Evolutionary conservation across 257 asterid genomes (phyloP).

Genomic region (Solanum tarijense): DNA sequence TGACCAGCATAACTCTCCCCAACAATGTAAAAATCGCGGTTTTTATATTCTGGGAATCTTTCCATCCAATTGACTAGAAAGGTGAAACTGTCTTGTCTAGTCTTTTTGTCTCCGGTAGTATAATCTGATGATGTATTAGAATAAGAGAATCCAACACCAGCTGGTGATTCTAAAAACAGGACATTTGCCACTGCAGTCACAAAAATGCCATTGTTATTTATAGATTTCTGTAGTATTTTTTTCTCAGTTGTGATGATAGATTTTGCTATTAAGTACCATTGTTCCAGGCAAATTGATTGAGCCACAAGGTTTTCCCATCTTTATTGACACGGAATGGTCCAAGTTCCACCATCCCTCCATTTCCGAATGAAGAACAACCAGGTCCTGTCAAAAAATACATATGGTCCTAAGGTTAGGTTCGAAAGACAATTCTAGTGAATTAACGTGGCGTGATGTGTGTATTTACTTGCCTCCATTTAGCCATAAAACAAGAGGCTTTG

Average conservation of each 20-base stretch:
- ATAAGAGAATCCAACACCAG: conserved; percentile 19
- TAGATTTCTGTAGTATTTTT: neutral
- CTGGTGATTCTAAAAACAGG: conserved; percentile 11
- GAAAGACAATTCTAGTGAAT: neutral
- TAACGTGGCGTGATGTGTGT: neutral
- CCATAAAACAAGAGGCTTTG: conserved; percentile 34
- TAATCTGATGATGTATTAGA: conserved; percentile 12
- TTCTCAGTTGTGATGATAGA: neutral
- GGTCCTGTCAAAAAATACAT: neutral
- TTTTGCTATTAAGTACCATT: neutral
- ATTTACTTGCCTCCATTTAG: conserved; percentile 29
- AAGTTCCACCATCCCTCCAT: conserved; percentile 12
- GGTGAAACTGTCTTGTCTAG: neutral
- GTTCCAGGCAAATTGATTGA: conserved; percentile 9
- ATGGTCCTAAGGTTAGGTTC: neutral
- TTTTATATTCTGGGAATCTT: conserved; percentile 8
- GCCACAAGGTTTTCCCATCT: conserved; percentile 8
- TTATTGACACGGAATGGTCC: conserved; percentile 14
- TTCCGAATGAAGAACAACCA: conserved; percentile 11
- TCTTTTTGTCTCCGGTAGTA: neutral
- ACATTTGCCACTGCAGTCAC: conserved; percentile 8
- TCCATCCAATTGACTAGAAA: conserved; percentile 12
- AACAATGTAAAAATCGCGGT: conserved; percentile 2
- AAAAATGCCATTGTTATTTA: neutral
- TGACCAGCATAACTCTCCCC: conserved; percentile 19